Conservation (phyloP, 2,329 filamentous ascomycete species). For the Ophiostoma populinum region DNA sequence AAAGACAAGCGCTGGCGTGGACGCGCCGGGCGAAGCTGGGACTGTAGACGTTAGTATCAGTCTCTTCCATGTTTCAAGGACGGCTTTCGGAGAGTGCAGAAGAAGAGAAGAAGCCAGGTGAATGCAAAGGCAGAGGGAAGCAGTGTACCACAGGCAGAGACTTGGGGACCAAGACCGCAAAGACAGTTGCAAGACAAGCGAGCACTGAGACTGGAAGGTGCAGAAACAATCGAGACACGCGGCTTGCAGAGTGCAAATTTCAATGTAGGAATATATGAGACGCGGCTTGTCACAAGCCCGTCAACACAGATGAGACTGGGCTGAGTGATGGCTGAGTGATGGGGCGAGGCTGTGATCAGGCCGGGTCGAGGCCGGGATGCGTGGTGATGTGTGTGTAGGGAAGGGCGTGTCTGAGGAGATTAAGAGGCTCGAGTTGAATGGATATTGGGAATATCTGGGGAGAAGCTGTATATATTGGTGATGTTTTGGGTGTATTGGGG, state of each 20-base stretch:
- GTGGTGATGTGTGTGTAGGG: too few relatives aligned
- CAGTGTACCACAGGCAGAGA: too few relatives aligned
- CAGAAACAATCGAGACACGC: background rate
- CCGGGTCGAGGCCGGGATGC: too few relatives aligned
- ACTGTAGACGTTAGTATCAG: background rate
- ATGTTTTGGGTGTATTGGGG: background rate
- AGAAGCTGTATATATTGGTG: slow-evolving; percentile 2
- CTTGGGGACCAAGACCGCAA: too few relatives aligned
- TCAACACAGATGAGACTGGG: too few relatives aligned
- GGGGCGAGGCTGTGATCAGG: background rate
- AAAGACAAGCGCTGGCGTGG: background rate
- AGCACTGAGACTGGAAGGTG: too few relatives aligned
- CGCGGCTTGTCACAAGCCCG: background rate
- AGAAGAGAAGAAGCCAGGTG: too few relatives aligned
- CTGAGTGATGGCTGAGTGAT: background rate
- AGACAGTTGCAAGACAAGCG: too few relatives aligned
- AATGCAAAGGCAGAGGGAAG: too few relatives aligned
- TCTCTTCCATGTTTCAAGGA: too few relatives aligned
- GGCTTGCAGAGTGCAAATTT: background rate
- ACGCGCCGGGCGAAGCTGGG: background rate
- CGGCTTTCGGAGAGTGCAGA: background rate
- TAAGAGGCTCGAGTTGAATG: background rate
- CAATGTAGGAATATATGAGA: background rate
- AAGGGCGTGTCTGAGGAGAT: background rate
- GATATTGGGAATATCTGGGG: background rate